phyloP scores from a whole-genome alignment of 306 rosid species.

The Begonia peltatifolia region DNA sequence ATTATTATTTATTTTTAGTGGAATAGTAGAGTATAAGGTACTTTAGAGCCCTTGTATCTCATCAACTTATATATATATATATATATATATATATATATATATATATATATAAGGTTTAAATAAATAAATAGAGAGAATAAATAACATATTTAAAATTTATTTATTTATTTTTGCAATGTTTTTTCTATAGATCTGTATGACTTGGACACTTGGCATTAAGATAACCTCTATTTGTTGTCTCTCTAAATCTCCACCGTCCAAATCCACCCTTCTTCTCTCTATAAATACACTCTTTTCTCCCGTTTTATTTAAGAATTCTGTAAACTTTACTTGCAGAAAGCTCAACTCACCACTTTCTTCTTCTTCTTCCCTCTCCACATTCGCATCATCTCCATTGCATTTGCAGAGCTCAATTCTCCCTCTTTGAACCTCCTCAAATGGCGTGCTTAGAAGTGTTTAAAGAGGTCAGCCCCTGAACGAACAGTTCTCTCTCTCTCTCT shows the following conservation, averaged over 20 bases:
- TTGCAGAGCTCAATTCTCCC: background rate
- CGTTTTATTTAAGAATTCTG: constrained; percentile 14
- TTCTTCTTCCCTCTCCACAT: constrained; percentile 6
- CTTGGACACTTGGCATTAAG: constrained; percentile 41
- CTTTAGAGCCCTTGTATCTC: no score
- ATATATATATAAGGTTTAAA: no score
- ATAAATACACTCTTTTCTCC: constrained; percentile 31
- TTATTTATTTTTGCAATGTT: background rate
- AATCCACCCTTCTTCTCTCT: constrained; percentile 21
- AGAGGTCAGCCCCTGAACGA: constrained; percentile 25
- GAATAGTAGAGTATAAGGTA: no score
- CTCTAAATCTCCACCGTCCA: constrained; percentile 49
- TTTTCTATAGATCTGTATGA: background rate
- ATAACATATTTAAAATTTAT: background rate
- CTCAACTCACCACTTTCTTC: constrained; percentile 19
- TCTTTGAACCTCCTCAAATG: constrained; percentile 23
- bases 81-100: no score
- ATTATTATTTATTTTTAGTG: no score
- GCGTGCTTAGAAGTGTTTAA: constrained; percentile 35
- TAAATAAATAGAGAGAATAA: no score
- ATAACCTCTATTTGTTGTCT: constrained; percentile 19
- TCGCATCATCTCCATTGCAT: constrained; percentile 8
- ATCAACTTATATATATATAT: no score
- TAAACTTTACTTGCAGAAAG: constrained; percentile 4
- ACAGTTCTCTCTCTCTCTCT: background rate